Evolutionary conservation across 2,329 filamentous ascomycete species (phyloP), one percentile per base, ranked within the genome.

Genomic region (Diaporthe eres): DNA sequence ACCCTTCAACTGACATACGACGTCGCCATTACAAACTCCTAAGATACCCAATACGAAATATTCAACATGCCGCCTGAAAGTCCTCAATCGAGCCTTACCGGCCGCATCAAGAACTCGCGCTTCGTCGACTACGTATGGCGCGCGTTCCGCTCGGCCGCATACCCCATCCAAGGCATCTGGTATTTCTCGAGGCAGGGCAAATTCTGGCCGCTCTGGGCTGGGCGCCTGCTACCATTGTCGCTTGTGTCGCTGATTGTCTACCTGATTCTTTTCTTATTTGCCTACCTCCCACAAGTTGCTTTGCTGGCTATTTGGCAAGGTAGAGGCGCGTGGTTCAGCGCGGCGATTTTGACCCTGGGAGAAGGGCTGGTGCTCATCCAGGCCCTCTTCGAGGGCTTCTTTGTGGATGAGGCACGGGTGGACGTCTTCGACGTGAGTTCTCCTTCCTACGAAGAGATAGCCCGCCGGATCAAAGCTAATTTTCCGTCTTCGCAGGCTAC

Each of bases 301-400:
- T 94, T 99, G 80, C 90, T 99, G 31, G 92, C 94, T 22, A 91
- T 98, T 79, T 98, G 98, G 83, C 96, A 98, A 80, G 94, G 94
- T 31, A 90, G 92, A 76, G 93, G 92, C 42, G 97, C 97, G n/a
- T 98, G 95, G 94, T 85, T 98, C 75, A 98, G 95, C 80, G 95
- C 94, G 3, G 92, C 94, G 0, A 93, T 98, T 77, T 87, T 98
- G 63, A 94, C 98, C 0, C 88, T 99, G n/a, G 94, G 95, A 60
- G 93, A 95, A 80, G 94, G 93, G 0, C 86, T 94, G 78, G 92
- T 95, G 53, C 93, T 95, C 72, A 92, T 94, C 28, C 86, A 88
- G 77, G 89, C 86, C 7, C 85, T 96, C 1, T 96, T 96, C 77
- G 94, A 96, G 82, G 94, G 93, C 0, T 94, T 95, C 83, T 94